Conservation (phyloP, 768 basidiomycete genomes). For the Galerina marginata region DNA sequence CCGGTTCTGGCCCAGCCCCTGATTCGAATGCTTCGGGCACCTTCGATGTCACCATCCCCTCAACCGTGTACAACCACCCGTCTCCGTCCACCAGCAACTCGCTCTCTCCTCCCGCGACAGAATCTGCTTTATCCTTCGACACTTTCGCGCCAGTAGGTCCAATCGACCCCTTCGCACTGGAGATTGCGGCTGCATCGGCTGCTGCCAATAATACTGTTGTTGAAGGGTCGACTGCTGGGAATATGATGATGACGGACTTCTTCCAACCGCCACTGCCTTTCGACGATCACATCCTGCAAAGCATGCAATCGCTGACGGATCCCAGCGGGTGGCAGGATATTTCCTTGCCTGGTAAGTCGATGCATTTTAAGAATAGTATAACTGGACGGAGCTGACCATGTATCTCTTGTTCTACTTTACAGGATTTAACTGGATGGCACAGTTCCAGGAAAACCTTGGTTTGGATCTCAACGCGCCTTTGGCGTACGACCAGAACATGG, state of each 20-base stretch:
- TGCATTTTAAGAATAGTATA: no score
- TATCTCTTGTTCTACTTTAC: slow-evolving; percentile 6
- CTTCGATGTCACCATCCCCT: slow-evolving; percentile 21
- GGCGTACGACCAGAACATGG: slow-evolving; percentile 30
- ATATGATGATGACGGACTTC: slow-evolving; percentile 43
- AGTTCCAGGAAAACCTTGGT: slow-evolving; percentile 46
- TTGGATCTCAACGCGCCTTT: slow-evolving; percentile 33
- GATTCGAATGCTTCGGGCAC: slow-evolving; percentile 18
- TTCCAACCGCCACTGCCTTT: slow-evolving; percentile 62
- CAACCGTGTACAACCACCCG: slow-evolving; percentile 36
- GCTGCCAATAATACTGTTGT: slow-evolving; percentile 17
- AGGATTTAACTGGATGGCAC: slow-evolving; percentile 46
- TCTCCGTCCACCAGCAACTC: slow-evolving; percentile 49
- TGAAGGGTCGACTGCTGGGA: slow-evolving; percentile 17
- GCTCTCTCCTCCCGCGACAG: slow-evolving; percentile 51
- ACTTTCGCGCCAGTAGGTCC: slow-evolving; percentile 50
- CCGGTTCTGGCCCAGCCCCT: slow-evolving; percentile 21
- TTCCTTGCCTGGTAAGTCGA: slow-evolving; percentile 54
- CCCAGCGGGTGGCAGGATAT: slow-evolving; percentile 60
- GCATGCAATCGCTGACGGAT: slow-evolving; percentile 63
- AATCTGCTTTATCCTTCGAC: slow-evolving; percentile 52
- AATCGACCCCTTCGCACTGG: slow-evolving; percentile 46
- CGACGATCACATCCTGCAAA: slow-evolving; percentile 64
- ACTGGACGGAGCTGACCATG: no score
- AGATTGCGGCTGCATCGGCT: slow-evolving; percentile 13